These are phyloP conservation scores for Aspergillus baeticus DNA, from an alignment of 495 filamentous ascomycete genomes.

Conservation along the genomic window DNA sequence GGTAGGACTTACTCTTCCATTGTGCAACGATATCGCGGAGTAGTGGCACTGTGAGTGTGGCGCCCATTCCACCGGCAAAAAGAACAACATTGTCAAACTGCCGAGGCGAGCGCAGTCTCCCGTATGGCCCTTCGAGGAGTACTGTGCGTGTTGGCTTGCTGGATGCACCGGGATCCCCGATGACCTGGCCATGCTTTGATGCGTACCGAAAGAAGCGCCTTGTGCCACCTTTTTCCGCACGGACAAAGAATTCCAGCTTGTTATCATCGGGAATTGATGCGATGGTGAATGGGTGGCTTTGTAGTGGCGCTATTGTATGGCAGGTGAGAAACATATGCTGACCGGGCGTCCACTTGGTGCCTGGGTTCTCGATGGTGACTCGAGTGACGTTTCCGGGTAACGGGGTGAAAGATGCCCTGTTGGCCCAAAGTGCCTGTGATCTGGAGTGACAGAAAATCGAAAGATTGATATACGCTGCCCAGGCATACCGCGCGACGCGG, in stretches of 20 bases:
- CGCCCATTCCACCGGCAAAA: slow-evolving; percentile 62
- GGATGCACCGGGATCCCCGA: slow-evolving; percentile 9
- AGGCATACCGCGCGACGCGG: slow-evolving; percentile 52
- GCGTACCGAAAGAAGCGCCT: slow-evolving; percentile 63
- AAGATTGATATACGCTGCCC: slow-evolving; percentile 64
- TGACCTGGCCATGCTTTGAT: slow-evolving; percentile 37
- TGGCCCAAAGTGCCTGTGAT: slow-evolving; percentile 25
- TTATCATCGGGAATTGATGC: slow-evolving; percentile 57
- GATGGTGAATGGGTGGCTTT: slow-evolving; percentile 84
- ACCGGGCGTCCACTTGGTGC: slow-evolving; percentile 71
- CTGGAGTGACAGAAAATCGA: slow-evolving; percentile 49
- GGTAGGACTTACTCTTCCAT: slow-evolving; percentile 27
- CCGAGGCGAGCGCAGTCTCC: slow-evolving; percentile 42
- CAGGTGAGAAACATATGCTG: slow-evolving; percentile 78
- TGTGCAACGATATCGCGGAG: slow-evolving; percentile 48
- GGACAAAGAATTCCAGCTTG: slow-evolving; percentile 68
- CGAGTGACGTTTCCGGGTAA: slow-evolving; percentile 63
- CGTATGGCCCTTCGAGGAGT: slow-evolving; percentile 54
- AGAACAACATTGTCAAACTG: slow-evolving; percentile 60
- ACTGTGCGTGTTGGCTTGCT: slow-evolving; percentile 31
- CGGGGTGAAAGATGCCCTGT: slow-evolving; percentile 60
- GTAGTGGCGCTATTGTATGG: slow-evolving; percentile 64
- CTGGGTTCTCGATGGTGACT: slow-evolving; percentile 66
- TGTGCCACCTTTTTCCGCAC: slow-evolving; percentile 71
- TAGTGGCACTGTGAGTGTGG: slow-evolving; percentile 54